Conservation (phyloP, 2,329 filamentous ascomycete genomes). For the Triangularia setosa region DNA sequence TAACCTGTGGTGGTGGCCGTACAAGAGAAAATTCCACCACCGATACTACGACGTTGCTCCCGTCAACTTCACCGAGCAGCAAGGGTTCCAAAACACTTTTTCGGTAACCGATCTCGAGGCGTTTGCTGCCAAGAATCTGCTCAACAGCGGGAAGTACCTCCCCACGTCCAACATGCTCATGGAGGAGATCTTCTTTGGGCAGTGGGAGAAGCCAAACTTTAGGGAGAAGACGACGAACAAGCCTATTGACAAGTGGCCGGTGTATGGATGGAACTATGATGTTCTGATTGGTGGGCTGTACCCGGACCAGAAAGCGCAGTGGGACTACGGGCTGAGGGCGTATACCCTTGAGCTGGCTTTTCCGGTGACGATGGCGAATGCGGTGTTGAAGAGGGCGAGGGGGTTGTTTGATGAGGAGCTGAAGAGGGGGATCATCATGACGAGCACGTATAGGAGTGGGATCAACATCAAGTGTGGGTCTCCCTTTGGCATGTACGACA, state of each 20-base stretch:
- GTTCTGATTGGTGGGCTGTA: slow-evolving; percentile 51
- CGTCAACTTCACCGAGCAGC: slow-evolving; percentile 37
- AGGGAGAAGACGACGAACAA: slow-evolving; percentile 46
- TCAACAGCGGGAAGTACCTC: slow-evolving; percentile 45
- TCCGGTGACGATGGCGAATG: slow-evolving; percentile 46
- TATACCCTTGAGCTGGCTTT: slow-evolving; percentile 50
- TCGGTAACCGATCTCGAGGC: slow-evolving; percentile 45
- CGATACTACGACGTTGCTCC: slow-evolving; percentile 49
- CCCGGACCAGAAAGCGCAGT: slow-evolving; percentile 44
- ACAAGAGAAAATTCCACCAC: slow-evolving; percentile 48
- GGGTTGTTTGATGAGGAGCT: slow-evolving; percentile 46
- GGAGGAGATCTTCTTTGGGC: slow-evolving; percentile 46
- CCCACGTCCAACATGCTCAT: slow-evolving; percentile 46
- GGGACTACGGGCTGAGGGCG: slow-evolving; percentile 47
- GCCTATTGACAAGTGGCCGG: slow-evolving; percentile 43
- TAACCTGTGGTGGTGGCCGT: slow-evolving; percentile 54
- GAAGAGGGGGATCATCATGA: slow-evolving; percentile 43
- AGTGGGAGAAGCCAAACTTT: slow-evolving; percentile 51
- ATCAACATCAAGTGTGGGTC: slow-evolving; percentile 38
- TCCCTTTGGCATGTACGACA: background rate
- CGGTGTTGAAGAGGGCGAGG: slow-evolving; percentile 46
- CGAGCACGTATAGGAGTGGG: slow-evolving; percentile 47
- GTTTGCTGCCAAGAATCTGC: slow-evolving; percentile 36
- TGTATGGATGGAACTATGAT: slow-evolving; percentile 52
- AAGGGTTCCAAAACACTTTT: slow-evolving; percentile 51